These are phyloP conservation scores for Colletotrichum sansevieriae DNA, from an alignment of 2,329 filamentous ascomycete species.

Conservation along the genomic window DNA sequence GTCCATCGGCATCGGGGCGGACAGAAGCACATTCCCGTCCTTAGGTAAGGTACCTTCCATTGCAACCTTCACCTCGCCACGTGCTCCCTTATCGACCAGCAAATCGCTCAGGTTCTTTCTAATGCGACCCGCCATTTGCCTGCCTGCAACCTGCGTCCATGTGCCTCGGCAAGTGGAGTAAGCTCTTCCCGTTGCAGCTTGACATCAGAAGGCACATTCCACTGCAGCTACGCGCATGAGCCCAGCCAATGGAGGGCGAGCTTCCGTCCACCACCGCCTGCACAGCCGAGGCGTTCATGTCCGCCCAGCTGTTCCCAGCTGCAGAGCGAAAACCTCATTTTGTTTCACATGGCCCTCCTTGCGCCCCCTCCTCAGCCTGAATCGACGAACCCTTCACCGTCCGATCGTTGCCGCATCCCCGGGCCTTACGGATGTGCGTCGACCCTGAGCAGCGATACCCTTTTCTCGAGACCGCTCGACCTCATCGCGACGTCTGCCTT, in stretches of 20 bases:
- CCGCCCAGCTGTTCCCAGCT: constrained; percentile 6
- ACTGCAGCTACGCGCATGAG: neutral
- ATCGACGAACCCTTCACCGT: constrained; percentile 1
- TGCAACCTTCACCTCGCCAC: no score
- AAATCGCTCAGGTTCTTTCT: neutral
- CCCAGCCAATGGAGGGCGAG: no score
- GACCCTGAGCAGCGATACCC: constrained; percentile 1
- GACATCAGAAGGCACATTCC: constrained; percentile 1
- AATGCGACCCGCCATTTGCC: no score
- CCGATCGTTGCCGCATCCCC: neutral
- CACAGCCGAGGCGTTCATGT: neutral
- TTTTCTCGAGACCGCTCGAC: no score
- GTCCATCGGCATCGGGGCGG: constrained; percentile 7
- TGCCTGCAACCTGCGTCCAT: no score
- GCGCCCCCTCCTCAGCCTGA: neutral
- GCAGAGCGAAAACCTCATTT: constrained; percentile 10
- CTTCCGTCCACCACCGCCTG: no score
- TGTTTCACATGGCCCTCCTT: constrained; percentile 26
- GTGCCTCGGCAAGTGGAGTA: neutral
- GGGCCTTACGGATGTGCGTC: no score
- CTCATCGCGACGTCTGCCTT: neutral
- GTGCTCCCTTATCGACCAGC: constrained; percentile 7
- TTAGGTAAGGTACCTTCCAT: no score
- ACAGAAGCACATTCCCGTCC: neutral
- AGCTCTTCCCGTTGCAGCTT: no score